Conservation (phyloP, 768 basidiomycete genomes). For the Agrocybe pediades region DNA sequence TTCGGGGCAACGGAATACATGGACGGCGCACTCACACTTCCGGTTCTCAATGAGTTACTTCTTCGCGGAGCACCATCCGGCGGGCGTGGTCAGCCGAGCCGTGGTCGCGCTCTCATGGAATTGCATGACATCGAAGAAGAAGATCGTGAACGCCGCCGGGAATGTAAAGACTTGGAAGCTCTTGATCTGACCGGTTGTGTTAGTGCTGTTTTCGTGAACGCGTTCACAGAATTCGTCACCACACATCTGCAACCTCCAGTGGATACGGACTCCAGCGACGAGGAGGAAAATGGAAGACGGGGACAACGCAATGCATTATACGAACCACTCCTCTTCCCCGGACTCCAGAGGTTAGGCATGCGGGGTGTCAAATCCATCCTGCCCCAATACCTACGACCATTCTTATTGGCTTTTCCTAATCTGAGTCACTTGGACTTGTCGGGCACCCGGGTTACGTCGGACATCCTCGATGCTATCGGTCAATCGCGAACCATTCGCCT, state of each 20-base stretch:
- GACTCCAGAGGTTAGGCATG: conserved; percentile 76
- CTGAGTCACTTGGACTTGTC: conserved; percentile 92
- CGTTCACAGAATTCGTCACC: conserved; percentile 80
- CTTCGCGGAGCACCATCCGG: conserved; percentile 79
- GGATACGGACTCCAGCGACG: conserved; percentile 44
- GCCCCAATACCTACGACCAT: conserved; percentile 65
- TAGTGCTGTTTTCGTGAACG: conserved; percentile 85
- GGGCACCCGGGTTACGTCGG: conserved; percentile 78
- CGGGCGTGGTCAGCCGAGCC: conserved; percentile 65
- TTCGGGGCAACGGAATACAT: conserved; percentile 99
- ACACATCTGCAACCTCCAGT: conserved; percentile 53
- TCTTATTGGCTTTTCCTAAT: conserved; percentile 80
- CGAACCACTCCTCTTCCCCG: conserved; percentile 64
- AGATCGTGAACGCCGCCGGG: conserved; percentile 70
- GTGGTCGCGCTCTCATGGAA: conserved; percentile 58
- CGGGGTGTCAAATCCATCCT: conserved; percentile 81
- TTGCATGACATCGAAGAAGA: conserved; percentile 69
- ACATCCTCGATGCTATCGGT: conserved; percentile 70
- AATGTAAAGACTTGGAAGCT: conserved; percentile 81
- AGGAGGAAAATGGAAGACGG: conserved; percentile 36
- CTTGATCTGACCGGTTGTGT: conserved; percentile 95
- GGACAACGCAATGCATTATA: conserved; percentile 38
- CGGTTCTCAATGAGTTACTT: conserved; percentile 88
- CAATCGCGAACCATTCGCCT: conserved; percentile 67
- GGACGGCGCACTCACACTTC: conserved; percentile 86